phyloP scores from a whole-genome alignment of 768 basidiomycete species.

The Coprinopsis marcescibilis region DNA sequence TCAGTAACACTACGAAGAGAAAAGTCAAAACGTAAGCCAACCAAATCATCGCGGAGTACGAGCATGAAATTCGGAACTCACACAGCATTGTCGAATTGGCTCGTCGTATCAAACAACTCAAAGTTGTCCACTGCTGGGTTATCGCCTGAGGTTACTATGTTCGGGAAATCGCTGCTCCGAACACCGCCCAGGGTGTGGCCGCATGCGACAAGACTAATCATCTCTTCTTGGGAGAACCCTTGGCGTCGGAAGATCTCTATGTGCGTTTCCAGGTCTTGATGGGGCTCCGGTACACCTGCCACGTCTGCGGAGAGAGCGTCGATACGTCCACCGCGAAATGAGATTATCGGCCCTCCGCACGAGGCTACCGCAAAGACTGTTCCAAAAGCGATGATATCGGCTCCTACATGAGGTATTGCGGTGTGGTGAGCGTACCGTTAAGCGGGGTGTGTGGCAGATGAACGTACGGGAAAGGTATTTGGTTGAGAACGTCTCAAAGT shows the following conservation, averaged over 20 bases:
- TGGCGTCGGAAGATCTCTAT: constrained; percentile 29
- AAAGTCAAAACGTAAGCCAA: neutral
- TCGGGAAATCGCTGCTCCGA: constrained; percentile 34
- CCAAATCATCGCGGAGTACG: too few relatives aligned
- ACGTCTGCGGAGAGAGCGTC: constrained; percentile 34
- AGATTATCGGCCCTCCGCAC: constrained; percentile 41
- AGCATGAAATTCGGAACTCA: constrained; percentile 16
- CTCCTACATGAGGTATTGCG: constrained; percentile 19
- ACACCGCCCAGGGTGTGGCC: constrained; percentile 43
- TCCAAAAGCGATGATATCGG: constrained; percentile 39
- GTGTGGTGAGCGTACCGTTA: neutral
- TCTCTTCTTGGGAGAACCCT: constrained; percentile 37
- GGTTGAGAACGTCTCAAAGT: constrained; percentile 30
- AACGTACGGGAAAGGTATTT: constrained; percentile 37
- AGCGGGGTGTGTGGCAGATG: neutral
- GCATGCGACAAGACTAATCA: constrained; percentile 41
- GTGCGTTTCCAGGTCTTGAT: constrained; percentile 30
- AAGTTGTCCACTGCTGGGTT: constrained; percentile 19
- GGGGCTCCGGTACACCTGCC: constrained; percentile 35
- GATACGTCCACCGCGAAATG: constrained; percentile 35
- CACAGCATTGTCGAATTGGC: constrained; percentile 33
- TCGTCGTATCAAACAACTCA: constrained; percentile 26
- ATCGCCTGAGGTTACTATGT: constrained; percentile 25
- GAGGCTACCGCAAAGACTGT: constrained; percentile 30
- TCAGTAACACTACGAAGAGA: constrained; percentile 26